A percentile compares a stretch with the other conserved stretches of the same genome.
Conservation (phyloP, 768 basidiomycete genomes). For the Hemileccinum rubropunctum region DNA sequence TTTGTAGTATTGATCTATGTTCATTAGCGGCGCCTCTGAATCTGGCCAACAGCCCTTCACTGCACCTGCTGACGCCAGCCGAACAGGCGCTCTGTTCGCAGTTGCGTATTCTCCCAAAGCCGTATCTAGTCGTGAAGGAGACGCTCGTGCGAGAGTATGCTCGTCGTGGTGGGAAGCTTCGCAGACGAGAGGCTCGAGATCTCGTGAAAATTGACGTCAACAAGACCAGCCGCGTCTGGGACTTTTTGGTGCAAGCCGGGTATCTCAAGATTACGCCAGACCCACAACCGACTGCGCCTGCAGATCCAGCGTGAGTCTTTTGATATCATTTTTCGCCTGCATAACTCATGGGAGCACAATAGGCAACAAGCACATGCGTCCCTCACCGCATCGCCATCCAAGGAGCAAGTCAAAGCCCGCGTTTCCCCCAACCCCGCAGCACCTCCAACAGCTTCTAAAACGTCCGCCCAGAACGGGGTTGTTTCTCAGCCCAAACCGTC, state of each 20-base stretch:
- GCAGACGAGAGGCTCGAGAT: constrained; percentile 84
- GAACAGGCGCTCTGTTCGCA: constrained; percentile 88
- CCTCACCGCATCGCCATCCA: constrained; percentile 12
- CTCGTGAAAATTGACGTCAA: constrained; percentile 92
- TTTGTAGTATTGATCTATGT: background rate
- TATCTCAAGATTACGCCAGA: constrained; percentile 71
- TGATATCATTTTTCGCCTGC: background rate
- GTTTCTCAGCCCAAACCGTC: constrained; percentile 15
- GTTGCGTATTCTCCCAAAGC: constrained; percentile 89
- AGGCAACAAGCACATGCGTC: constrained; percentile 14
- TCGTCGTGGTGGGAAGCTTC: constrained; percentile 81
- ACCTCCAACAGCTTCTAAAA: constrained; percentile 5
- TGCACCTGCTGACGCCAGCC: constrained; percentile 84
- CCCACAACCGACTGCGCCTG: constrained; percentile 32
- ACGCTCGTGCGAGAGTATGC: constrained; percentile 93
- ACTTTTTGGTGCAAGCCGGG: constrained; percentile 85
- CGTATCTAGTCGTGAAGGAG: constrained; percentile 95
- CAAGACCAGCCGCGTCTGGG: constrained; percentile 91
- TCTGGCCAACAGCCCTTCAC: constrained; percentile 83
- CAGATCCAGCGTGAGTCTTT: constrained; percentile 37
- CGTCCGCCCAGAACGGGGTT: constrained; percentile 17
- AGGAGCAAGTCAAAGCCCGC: constrained; percentile 5
- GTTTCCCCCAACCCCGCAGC: constrained; percentile 19
- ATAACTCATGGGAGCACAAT: background rate
- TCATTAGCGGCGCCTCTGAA: constrained; percentile 66